phyloP scores from a whole-genome alignment of 2,329 filamentous ascomycete species.

The Mycosphaerella sp. region DNA sequence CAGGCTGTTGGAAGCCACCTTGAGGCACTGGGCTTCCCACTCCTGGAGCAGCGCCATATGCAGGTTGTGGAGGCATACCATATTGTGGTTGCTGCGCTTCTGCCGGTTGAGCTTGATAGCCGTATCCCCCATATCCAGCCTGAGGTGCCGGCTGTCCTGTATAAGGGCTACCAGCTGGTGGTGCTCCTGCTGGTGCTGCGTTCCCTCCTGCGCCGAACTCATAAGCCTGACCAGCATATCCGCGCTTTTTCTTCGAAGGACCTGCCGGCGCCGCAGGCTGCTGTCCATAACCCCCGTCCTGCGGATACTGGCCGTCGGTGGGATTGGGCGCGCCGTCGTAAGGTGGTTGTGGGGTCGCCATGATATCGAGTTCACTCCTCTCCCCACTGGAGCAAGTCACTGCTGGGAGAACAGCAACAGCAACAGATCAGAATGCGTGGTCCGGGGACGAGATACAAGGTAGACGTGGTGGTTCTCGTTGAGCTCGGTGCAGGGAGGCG shows the following conservation, averaged over 20 bases:
- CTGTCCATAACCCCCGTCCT: constrained; percentile 25
- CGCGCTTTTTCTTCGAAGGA: constrained; percentile 73
- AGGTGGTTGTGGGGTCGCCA: constrained; percentile 17
- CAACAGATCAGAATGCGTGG: not conserved
- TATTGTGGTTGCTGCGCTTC: constrained; percentile 28
- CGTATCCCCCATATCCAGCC: constrained; percentile 23
- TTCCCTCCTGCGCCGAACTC: constrained; percentile 88
- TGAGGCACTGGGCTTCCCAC: constrained; percentile 19
- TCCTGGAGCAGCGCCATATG: constrained; percentile 25
- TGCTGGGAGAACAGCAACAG: not conserved
- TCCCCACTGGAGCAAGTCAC: not conserved
- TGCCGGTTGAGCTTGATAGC: constrained; percentile 40
- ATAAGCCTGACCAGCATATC: constrained; percentile 90
- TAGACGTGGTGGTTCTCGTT: not conserved
- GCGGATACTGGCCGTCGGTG: constrained; percentile 16
- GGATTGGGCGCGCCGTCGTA: constrained; percentile 16
- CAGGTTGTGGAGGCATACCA: constrained; percentile 31
- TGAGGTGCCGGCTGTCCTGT: constrained; percentile 37
- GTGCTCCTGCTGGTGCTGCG: constrained; percentile 39
- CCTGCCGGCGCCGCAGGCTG: constrained; percentile 19
- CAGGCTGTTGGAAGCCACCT: constrained; percentile 35
- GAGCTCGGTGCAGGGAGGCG: constrained; percentile 1
- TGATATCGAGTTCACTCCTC: not conserved
- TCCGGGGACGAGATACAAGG: not conserved
- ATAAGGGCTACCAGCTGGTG: constrained; percentile 40